Evolutionary conservation across 2,329 filamentous ascomycete species (phyloP), one percentile per base, ranked within the genome.

Genomic region (Diplodia corticola): DNA sequence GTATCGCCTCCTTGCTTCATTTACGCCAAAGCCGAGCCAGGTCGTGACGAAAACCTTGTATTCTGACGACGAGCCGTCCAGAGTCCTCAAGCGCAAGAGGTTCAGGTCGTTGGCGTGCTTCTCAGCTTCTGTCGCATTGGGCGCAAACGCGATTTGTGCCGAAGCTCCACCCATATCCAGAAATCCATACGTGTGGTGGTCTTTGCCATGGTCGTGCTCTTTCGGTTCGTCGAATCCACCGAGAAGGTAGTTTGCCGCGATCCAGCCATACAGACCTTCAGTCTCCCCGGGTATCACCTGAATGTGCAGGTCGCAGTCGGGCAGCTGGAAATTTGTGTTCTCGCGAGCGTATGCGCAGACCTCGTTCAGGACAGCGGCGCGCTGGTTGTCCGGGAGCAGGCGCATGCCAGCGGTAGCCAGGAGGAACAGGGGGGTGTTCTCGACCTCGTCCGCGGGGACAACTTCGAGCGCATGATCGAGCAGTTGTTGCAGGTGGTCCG

Each of bases 91-190:
- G 57, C 95, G 89, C 67, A 99, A 80, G 15, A 98, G 78, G 69
- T 93, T 97, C 65, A 99, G 81, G 75, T 98, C 93, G 69, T 97
- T 86, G 0, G 92, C 89, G 76, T 99, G 96, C 74, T 93, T 95
- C 73, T 89, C 86, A 1, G 93, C 89, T 77, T 99, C 95, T 1
- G 95, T 98, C 4, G 86, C 81, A 78, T 99, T 99, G 1, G 95
- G 95, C 1, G 93, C 94, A 77, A 99, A 99, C 0, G 96, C 95
- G 73, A 99, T 98, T 79, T 99, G 95, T 17, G 95, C 94, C 0
- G 94, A 98, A 28, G 95, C 95, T 61, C 95, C 95, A 59, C 95
- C 95, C 96, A 99, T 99, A 76, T 99, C 95, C 68, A 99, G 82
- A 74, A 99, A 99, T 0, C 95, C 95, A 77, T 98, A 99, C 0